phyloP scores from a whole-genome alignment of 345 rosid species.

The Cardamine occulta region DNA sequence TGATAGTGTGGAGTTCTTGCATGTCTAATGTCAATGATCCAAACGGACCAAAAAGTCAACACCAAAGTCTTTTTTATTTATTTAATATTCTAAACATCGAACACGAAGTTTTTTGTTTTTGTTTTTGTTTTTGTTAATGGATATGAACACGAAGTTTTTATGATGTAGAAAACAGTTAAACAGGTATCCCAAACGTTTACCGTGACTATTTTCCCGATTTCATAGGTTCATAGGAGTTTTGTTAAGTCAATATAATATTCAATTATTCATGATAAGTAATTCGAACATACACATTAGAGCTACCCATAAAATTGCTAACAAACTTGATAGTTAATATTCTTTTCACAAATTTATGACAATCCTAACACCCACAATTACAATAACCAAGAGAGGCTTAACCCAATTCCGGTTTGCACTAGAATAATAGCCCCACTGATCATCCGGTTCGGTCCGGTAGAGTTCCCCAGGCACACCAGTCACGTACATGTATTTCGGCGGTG shows the following conservation, averaged over 20 bases:
- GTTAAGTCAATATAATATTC: background rate
- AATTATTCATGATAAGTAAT: background rate
- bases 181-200: too few relatives aligned
- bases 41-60: slow-evolving; percentile 25
- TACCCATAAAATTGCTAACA: background rate
- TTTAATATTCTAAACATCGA: background rate
- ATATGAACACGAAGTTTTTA: background rate
- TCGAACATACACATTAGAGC: background rate
- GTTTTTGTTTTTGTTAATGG: too few relatives aligned
- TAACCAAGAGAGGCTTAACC: slow-evolving; percentile 34
- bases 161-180: background rate
- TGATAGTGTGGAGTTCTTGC: slow-evolving; percentile 37
- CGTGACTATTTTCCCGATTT: too few relatives aligned
- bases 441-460: slow-evolving; percentile 48
- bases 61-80: slow-evolving; percentile 3
- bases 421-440: slow-evolving; percentile 45
- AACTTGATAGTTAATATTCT: background rate
- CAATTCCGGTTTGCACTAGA: slow-evolving; percentile 42
- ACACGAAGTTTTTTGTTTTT: background rate
- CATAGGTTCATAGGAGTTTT: background rate
- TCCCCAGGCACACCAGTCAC: slow-evolving; percentile 58
- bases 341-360: slow-evolving; percentile 1
- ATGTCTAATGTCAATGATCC: slow-evolving; percentile 40
- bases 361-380: slow-evolving; percentile 30
- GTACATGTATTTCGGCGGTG: slow-evolving; percentile 58